Evolutionary conservation across 306 rosid genomes (phyloP).

Genomic region (Spatholobus suberectus): DNA sequence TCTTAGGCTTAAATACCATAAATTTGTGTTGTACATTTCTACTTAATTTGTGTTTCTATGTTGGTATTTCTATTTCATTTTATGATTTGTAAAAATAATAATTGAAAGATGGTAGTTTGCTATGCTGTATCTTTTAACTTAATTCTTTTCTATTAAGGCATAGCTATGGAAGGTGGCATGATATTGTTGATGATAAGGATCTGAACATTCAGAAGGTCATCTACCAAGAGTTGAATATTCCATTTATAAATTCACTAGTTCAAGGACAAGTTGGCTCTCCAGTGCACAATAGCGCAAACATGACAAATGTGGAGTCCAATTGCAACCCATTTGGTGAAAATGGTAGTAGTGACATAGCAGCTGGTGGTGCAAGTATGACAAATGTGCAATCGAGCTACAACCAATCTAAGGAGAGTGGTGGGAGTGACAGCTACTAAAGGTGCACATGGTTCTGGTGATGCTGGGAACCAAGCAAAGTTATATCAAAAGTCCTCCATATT

Average conservation of each 20-base stretch:
- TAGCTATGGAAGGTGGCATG: constrained; percentile 99
- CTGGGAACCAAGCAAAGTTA: constrained; percentile 58
- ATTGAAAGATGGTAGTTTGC: neutral
- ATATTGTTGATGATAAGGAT: constrained; percentile 85
- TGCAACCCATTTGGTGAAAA: constrained; percentile 64
- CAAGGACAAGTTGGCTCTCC: constrained; percentile 65
- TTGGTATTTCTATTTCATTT: constrained; percentile 19
- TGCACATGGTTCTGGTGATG: constrained; percentile 63
- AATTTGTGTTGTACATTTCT: constrained; percentile 1
- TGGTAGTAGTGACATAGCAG: constrained; percentile 57
- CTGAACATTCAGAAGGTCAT: constrained; percentile 81
- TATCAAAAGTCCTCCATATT: constrained; percentile 67
- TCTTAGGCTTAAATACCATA: neutral
- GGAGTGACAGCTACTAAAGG: constrained; percentile 40
- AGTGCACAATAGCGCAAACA: constrained; percentile 60
- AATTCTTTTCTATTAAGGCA: constrained; percentile 59
- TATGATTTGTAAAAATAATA: neutral
- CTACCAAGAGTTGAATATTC: constrained; percentile 94
- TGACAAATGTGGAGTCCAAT: constrained; percentile 54
- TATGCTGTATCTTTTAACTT: neutral
- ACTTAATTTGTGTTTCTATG: constrained; percentile 2
- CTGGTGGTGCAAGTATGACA: constrained; percentile 40
- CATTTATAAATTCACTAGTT: constrained; percentile 60
- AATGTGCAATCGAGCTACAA: constrained; percentile 43
- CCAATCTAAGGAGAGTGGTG: constrained; percentile 63